Evolutionary conservation across 495 filamentous ascomycete genomes (phyloP), one percentile per base, ranked within the genome.

Genomic region (Apodospora peruviana): DNA sequence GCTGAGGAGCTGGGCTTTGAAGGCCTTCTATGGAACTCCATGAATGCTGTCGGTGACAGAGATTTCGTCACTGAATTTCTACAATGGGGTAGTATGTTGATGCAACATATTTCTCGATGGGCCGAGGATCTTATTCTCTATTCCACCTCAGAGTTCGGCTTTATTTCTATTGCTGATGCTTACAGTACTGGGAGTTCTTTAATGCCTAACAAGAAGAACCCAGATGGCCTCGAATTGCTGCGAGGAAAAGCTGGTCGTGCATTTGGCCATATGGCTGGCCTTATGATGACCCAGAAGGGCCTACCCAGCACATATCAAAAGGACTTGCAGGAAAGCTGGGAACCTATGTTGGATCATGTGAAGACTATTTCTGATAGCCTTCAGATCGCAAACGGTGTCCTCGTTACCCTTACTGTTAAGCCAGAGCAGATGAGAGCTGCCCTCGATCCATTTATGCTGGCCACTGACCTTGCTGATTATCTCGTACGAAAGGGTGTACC

Each of bases 241-340:
- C 79, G 91, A 4, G 91, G 91, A 16, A 96, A 96, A 74, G 73
- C 79, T 27, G 91, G 91, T 1, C 77, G 90, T 38, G 83, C 83
- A 8, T 91, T 95, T 60, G 90, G 90, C 2, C 84, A 90, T 58
- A 90, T 96, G 85, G 78, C 87, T 7, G 91, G 91, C 27, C 74
- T 96, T 56, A 91, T 89, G 82, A 81, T 78, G 66, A 93, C 84
- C 12, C 81, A 88, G 62, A 96, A 97, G 74, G 86, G 86, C 27
- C 76, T 95, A 18, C 90, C 91, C 2, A 86, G 82, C 20, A 94
- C 89, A 5, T 96, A 96, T 75, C 95, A 96, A 74, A 95, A 96
- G 73, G 88, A 95, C 62, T 73, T 95, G 14, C 91, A 97, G 69
- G 91, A 96, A 71, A 85, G 81, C 50, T 83, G 89, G 52, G 88